Evolutionary conservation across 2,329 filamentous ascomycete species (phyloP).

Genomic region (Metarhizium album): DNA sequence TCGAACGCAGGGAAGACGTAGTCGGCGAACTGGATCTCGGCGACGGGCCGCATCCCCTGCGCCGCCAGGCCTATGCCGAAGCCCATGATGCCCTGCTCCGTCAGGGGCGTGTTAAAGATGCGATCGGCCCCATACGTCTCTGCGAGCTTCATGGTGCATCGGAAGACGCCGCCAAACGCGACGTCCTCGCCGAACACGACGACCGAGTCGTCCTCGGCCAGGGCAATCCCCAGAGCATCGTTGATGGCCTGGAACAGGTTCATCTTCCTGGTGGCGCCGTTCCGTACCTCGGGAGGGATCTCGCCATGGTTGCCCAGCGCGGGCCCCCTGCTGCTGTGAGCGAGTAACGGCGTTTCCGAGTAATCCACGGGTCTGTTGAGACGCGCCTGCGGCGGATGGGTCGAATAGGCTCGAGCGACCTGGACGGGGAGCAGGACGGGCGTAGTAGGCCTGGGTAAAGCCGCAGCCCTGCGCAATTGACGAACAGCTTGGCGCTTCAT

Average conservation of each 20-base stretch:
- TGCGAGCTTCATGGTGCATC: constrained; percentile 83
- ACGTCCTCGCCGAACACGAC: constrained; percentile 95
- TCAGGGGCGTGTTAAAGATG: constrained; percentile 93
- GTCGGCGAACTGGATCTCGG: constrained; percentile 93
- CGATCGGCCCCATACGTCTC: constrained; percentile 78
- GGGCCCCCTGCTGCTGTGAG: constrained; percentile 60
- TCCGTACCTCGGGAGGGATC: constrained; percentile 53
- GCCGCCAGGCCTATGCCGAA: constrained; percentile 86
- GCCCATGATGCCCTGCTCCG: constrained; percentile 87
- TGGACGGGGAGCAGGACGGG: constrained; percentile 10
- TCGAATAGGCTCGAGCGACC: constrained; percentile 35
- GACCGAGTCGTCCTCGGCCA: constrained; percentile 75
- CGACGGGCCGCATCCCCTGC: constrained; percentile 84
- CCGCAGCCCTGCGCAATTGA: constrained; percentile 19
- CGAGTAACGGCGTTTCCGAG: constrained; percentile 65
- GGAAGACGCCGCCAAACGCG: constrained; percentile 91
- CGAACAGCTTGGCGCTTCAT: constrained; percentile 24
- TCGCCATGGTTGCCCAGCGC: constrained; percentile 58
- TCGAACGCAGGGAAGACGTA: constrained; percentile 92
- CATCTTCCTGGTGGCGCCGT: constrained; percentile 69
- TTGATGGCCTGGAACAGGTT: constrained; percentile 95
- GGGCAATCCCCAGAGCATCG: constrained; percentile 70
- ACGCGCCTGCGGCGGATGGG: constrained; percentile 46
- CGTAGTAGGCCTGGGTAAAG: constrained; percentile 10
- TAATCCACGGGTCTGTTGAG: constrained; percentile 88